Conservation (phyloP, 805 yeast species). For the Metschnikowia continentalis region DNA sequence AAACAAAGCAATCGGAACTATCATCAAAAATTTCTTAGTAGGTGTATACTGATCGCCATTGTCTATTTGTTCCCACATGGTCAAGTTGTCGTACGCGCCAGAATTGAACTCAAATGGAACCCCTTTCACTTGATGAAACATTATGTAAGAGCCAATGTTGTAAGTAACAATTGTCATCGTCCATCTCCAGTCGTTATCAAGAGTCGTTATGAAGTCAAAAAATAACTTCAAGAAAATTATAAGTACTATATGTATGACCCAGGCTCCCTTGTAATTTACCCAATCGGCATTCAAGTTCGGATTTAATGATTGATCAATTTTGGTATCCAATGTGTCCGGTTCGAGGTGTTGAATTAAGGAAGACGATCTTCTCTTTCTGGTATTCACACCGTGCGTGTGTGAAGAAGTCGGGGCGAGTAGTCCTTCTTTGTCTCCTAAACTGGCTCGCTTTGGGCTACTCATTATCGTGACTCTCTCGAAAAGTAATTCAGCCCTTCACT, state of each 20-base stretch:
- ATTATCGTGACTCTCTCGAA: not conserved
- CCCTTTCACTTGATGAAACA: slow-evolving; percentile 96
- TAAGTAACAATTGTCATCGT: slow-evolving; percentile 88
- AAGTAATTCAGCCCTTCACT: not conserved
- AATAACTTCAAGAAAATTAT: slow-evolving; percentile 69
- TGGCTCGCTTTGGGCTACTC: slow-evolving; percentile 17
- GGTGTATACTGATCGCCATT: slow-evolving; percentile 98
- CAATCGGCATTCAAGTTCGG: slow-evolving; percentile 93
- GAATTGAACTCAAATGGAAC: slow-evolving; percentile 95
- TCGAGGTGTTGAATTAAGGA: slow-evolving; percentile 86
- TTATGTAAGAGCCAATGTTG: slow-evolving; percentile 85
- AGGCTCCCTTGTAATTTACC: slow-evolving; percentile 95
- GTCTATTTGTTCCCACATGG: slow-evolving; percentile 98
- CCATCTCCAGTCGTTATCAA: slow-evolving; percentile 85
- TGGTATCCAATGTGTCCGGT: slow-evolving; percentile 88
- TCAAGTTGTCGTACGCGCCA: slow-evolving; percentile 92
- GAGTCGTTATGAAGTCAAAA: slow-evolving; percentile 76
- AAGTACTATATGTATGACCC: slow-evolving; percentile 88
- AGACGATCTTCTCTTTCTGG: slow-evolving; percentile 68
- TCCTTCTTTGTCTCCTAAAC: slow-evolving; percentile 16
- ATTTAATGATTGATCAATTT: slow-evolving; percentile 82
- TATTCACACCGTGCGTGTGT: slow-evolving; percentile 17
- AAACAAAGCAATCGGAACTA: slow-evolving; percentile 89
- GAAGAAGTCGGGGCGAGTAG: slow-evolving; percentile 19
- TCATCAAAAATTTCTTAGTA: slow-evolving; percentile 84